Conservation (phyloP, 2,329 filamentous ascomycete genomes). For the Calonectria multiphialidica region DNA sequence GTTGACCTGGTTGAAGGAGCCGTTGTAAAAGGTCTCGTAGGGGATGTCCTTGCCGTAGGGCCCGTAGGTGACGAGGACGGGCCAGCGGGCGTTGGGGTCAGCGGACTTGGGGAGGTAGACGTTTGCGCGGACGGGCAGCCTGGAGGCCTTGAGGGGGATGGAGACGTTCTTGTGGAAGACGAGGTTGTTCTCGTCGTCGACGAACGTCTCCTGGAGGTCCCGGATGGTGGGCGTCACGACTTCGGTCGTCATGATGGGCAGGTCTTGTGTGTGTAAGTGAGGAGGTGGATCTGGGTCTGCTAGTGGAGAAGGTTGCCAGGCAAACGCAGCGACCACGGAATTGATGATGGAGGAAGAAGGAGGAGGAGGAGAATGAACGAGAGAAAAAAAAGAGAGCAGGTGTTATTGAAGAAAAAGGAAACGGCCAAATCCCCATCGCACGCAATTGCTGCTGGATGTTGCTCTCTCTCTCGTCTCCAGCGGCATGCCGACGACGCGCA, state of each 20-base stretch:
- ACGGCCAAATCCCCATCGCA: neutral
- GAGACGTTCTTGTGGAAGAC: conserved; percentile 26
- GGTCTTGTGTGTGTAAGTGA: neutral
- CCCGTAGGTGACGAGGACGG: conserved; percentile 24
- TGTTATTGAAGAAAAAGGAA: neutral
- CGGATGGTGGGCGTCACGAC: conserved; percentile 21
- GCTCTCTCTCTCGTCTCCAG: neutral
- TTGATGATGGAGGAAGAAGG: neutral
- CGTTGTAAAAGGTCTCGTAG: conserved; percentile 16
- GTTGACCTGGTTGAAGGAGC: conserved; percentile 62
- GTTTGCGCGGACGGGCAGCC: conserved; percentile 3
- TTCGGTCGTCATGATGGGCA: conserved; percentile 18
- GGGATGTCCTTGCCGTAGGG: conserved; percentile 25
- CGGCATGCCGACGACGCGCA: neutral
- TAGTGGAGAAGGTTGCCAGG: neutral
- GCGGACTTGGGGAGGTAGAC: conserved; percentile 51
- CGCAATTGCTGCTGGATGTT: neutral
- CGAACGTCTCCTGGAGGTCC: conserved; percentile 16
- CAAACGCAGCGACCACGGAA: neutral
- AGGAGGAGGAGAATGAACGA: neutral
- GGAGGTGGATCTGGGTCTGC: neutral
- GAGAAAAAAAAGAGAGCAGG: neutral
- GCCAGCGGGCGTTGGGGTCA: conserved; percentile 10
- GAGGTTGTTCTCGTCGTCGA: conserved; percentile 21
- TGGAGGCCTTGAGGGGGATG: conserved; percentile 19